These are phyloP conservation scores for Lagenaria siceraria DNA, from an alignment of 306 rosid genomes.

Conservation along the genomic window DNA sequence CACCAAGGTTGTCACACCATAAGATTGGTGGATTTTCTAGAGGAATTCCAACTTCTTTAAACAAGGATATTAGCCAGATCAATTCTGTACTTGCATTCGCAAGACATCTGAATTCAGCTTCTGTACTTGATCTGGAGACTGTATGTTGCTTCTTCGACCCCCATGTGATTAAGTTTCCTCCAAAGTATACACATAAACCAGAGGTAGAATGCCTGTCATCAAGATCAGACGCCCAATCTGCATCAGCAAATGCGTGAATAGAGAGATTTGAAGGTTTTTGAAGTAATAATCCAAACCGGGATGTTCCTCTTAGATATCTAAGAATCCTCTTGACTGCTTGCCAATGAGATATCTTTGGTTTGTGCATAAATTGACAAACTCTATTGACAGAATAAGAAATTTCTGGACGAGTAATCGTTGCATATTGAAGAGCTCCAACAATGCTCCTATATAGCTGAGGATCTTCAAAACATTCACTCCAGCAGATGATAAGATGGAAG, in stretches of 20 bases:
- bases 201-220: too few species aligned
- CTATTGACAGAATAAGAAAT: too few species aligned
- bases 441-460: too few species aligned
- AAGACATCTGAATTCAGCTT: neutral
- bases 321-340: neutral
- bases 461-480: too few species aligned
- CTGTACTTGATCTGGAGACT: neutral
- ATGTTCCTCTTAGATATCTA: neutral
- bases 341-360: neutral
- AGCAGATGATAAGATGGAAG: too few species aligned
- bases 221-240: neutral
- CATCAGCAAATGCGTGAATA: neutral
- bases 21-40: neutral
- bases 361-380: too few species aligned
- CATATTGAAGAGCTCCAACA: too few species aligned
- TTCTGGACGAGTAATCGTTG: too few species aligned
- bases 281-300: neutral
- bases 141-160: neutral
- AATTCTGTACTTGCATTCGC: neutral
- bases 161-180: neutral
- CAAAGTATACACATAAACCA: neutral
- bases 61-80: neutral
- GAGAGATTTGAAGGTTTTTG: neutral
- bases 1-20: neutral
- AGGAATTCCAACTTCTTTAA: neutral